phyloP scores from a whole-genome alignment of 805 yeast genomes.

The Saturnispora sekii region DNA sequence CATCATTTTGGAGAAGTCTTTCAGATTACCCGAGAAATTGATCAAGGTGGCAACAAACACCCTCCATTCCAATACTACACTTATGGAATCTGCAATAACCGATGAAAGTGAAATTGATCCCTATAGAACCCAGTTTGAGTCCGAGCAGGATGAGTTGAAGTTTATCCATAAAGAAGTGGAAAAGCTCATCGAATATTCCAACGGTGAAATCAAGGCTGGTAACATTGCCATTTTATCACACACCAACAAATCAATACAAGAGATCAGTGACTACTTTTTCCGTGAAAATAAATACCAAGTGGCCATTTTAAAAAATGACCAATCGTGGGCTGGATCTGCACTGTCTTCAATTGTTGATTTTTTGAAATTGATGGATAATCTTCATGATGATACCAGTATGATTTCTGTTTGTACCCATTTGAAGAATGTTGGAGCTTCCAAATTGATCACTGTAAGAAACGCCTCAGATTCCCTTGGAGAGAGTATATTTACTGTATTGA shows the following conservation, averaged over 20 bases:
- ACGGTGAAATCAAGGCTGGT: constrained; percentile 32
- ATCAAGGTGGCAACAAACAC: constrained; percentile 32
- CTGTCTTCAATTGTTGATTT: constrained; percentile 39
- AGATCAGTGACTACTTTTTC: constrained; percentile 30
- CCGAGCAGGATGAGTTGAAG: constrained; percentile 30
- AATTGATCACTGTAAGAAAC: constrained; percentile 14
- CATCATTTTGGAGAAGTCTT: constrained; percentile 40
- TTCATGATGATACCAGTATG: constrained; percentile 21
- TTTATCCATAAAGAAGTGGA: constrained; percentile 38
- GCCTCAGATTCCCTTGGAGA: constrained; percentile 9
- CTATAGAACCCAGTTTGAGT: constrained; percentile 20
- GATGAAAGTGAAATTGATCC: constrained; percentile 16
- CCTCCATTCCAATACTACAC: constrained; percentile 12
- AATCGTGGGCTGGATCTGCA: constrained; percentile 42
- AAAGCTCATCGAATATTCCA: constrained; percentile 31
- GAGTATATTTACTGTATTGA: constrained; percentile 14
- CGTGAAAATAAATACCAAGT: constrained; percentile 23
- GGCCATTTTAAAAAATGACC: constrained; percentile 33
- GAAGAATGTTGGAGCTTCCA: constrained; percentile 17
- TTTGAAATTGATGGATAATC: constrained; percentile 32
- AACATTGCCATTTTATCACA: constrained; percentile 47
- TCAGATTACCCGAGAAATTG: constrained; percentile 54
- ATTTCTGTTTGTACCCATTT: constrained; percentile 19
- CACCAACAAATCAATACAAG: constrained; percentile 40
- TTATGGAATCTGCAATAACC: constrained; percentile 16